Evolutionary conservation across 208 protist genomes (phyloP).

Genomic region (Entamoeba moshkovskii): DNA sequence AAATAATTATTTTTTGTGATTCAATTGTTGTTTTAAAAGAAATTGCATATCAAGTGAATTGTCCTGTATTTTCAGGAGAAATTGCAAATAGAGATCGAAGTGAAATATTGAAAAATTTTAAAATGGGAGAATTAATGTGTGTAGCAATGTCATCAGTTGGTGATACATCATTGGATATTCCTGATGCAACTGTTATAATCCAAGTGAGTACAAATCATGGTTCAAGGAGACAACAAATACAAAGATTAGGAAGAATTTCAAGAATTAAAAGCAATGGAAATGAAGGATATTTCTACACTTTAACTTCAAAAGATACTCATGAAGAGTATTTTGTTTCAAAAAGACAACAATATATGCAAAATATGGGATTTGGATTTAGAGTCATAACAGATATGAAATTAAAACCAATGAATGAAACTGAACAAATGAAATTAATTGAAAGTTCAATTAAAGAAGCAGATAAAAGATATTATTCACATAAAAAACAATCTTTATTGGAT

Average conservation of each 20-base stretch:
- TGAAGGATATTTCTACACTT: neutral
- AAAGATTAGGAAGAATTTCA: conserved; percentile 34
- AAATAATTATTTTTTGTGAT: conserved; percentile 96
- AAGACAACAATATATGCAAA: neutral
- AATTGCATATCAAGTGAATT: conserved; percentile 65
- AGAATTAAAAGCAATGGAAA: neutral
- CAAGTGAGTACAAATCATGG: conserved; percentile 55
- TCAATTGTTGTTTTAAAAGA: conserved; percentile 76
- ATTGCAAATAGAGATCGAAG: conserved; percentile 54
- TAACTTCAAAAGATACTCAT: neutral
- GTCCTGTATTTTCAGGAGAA: conserved; percentile 65
- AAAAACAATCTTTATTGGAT: neutral
- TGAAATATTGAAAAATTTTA: conserved; percentile 61
- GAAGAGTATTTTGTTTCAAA: neutral
- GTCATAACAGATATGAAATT: neutral
- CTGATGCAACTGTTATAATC: conserved; percentile 93
- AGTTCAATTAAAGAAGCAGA: neutral
- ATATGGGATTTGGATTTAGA: neutral
- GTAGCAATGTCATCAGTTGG: conserved; percentile 54
- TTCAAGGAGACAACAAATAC: conserved; percentile 46
- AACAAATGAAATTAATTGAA: neutral
- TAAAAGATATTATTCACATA: neutral
- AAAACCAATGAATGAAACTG: neutral
- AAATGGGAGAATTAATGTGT: conserved; percentile 32
- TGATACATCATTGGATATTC: conserved; percentile 77